phyloP scores from a whole-genome alignment of 1,139 yeast genomes.

The Oligophagozyma castellii region DNA sequence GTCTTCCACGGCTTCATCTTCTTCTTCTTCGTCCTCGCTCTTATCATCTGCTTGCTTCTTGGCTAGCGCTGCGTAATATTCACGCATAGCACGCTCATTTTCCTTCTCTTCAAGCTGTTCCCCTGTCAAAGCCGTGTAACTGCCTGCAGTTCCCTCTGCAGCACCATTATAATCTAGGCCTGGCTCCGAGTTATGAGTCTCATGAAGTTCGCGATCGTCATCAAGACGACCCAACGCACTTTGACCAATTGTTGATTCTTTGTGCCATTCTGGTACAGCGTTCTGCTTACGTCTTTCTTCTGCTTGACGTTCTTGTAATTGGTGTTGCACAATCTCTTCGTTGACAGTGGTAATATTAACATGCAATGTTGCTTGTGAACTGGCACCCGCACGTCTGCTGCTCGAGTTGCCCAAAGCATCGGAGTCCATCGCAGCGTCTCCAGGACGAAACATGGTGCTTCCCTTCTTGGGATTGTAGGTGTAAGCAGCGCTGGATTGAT shows the following conservation, averaged over 20 bases:
- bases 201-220: slow-evolving; percentile 28
- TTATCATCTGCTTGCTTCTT: slow-evolving; percentile 38
- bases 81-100: slow-evolving; percentile 46
- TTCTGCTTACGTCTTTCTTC: slow-evolving; percentile 79
- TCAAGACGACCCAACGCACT: slow-evolving; percentile 39
- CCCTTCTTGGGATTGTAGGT: slow-evolving; percentile 34
- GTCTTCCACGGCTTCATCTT: slow-evolving; percentile 29
- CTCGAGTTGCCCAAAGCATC: slow-evolving; percentile 25
- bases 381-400: slow-evolving; percentile 28
- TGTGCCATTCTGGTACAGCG: slow-evolving; percentile 95
- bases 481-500: slow-evolving; percentile 51
- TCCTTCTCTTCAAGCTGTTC: slow-evolving; percentile 34
- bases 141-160: slow-evolving; percentile 2
- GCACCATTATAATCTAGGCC: slow-evolving; percentile 11
- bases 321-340: slow-evolving; percentile 63
- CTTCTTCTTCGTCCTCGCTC: slow-evolving; percentile 34
- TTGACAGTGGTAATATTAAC: slow-evolving; percentile 79
- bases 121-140: slow-evolving; percentile 10
- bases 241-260: slow-evolving; percentile 75
- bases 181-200: too few relatives aligned
- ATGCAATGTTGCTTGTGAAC: slow-evolving; percentile 54
- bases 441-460: slow-evolving; percentile 28
- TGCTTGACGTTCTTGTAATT: slow-evolving; percentile 50
- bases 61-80: slow-evolving; percentile 45
- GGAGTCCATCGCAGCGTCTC: slow-evolving; percentile 21